Evolutionary conservation across 1,284 basidiomycete species (phyloP).

Genomic region (Microbotryomycetes sp.): DNA sequence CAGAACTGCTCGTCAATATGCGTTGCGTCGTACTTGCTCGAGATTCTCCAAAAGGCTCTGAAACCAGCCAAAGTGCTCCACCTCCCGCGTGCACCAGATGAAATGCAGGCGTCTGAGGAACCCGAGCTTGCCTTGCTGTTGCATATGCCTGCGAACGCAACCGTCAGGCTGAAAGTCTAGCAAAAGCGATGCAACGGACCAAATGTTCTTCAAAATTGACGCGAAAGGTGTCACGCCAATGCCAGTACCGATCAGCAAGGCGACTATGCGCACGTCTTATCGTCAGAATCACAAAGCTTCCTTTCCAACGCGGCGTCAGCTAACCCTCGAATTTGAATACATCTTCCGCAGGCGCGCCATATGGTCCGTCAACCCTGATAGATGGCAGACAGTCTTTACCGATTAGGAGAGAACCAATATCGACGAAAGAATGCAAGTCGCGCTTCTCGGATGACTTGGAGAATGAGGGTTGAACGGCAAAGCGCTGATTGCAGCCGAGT

Average conservation of each 20-base stretch:
- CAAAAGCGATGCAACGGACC: slow-evolving; percentile 43
- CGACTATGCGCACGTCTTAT: slow-evolving; percentile 47
- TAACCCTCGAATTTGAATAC: slow-evolving; percentile 64
- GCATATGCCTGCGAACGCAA: slow-evolving; percentile 56
- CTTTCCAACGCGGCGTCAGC: neutral
- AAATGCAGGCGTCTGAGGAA: slow-evolving; percentile 76
- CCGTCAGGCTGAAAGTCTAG: neutral
- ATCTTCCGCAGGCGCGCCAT: slow-evolving; percentile 69
- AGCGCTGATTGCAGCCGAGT: no score
- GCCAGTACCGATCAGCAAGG: slow-evolving; percentile 76
- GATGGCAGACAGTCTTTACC: slow-evolving; percentile 47
- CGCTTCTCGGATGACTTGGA: neutral
- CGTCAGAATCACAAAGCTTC: neutral
- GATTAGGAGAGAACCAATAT: neutral
- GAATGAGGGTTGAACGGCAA: no score
- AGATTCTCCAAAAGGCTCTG: slow-evolving; percentile 73
- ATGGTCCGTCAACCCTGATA: slow-evolving; percentile 64
- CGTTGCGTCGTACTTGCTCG: slow-evolving; percentile 61
- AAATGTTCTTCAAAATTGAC: slow-evolving; percentile 83
- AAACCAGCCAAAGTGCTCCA: slow-evolving; percentile 84
- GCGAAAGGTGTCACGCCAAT: slow-evolving; percentile 82
- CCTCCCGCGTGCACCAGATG: slow-evolving; percentile 55
- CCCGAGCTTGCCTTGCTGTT: slow-evolving; percentile 64
- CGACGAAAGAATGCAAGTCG: neutral
- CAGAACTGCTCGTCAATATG: neutral